These are phyloP conservation scores for Puccinia horiana DNA, from an alignment of 1,284 basidiomycete species.

Conservation along the genomic window DNA sequence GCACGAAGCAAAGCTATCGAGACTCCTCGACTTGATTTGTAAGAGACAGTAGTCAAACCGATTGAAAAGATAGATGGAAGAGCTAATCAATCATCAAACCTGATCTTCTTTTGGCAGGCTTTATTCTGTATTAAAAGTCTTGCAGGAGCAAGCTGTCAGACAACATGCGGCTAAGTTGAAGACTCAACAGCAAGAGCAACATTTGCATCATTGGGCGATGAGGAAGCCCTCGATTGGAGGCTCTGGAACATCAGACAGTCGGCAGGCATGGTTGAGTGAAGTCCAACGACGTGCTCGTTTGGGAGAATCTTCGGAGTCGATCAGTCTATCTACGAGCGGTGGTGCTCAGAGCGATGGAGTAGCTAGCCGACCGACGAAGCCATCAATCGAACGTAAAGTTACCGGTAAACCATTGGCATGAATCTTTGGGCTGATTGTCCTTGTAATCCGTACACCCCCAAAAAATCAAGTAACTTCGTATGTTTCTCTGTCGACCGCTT, in stretches of 20 bases:
- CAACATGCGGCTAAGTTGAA: conserved; percentile 24
- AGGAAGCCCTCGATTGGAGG: conserved; percentile 45
- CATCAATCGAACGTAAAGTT: conserved; percentile 17
- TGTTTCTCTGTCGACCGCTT: no score
- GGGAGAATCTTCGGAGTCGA: neutral
- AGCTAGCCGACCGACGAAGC: neutral
- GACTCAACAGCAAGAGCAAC: conserved; percentile 39
- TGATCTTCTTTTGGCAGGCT: conserved; percentile 11
- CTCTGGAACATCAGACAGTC: conserved; percentile 37
- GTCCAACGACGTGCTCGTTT: conserved; percentile 28
- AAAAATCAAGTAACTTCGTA: no score
- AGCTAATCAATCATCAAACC: neutral
- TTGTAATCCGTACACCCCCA: no score
- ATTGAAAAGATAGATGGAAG: neutral
- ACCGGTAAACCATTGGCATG: conserved; percentile 42
- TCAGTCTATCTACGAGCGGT: neutral
- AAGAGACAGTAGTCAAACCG: neutral
- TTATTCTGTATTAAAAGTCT: conserved; percentile 44
- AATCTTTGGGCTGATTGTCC: neutral
- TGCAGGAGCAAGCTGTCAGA: conserved; percentile 36
- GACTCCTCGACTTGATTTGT: conserved; percentile 47
- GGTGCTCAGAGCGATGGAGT: neutral
- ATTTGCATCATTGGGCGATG: conserved; percentile 48
- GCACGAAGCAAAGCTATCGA: conserved; percentile 44
- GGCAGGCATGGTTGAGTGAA: conserved; percentile 42